Base-by-base conservation (phyloP, 1,139 yeast genomes). In the Hyphopichia fennica region DNA sequence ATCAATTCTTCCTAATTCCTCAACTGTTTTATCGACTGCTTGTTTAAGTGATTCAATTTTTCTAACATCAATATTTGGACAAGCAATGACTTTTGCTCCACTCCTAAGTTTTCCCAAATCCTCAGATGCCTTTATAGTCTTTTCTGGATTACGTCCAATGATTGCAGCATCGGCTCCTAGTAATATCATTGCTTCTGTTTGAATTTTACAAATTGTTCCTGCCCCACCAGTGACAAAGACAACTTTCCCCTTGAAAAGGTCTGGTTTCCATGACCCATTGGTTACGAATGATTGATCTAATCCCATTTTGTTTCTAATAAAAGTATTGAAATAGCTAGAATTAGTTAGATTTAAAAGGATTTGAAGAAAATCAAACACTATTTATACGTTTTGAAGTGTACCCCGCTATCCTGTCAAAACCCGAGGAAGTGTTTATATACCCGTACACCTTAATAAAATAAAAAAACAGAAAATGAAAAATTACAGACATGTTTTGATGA, bases 191-290 rank as follows among this genome's bases (percentile, higher is more conserved):
- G 96, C 96, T 57, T 87, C 95, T 0, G 87, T 80, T 60, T 89
- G 96, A 3, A 84, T 91, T 41, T 90, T 72, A 62, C 97, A 90
- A 41, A 91, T 90, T 25, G 96, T 82, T 5, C 97, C 96, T 1
- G 96, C 95, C 19, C 97, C 97, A 2, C 98, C 98, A 1, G 97
- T 91, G 41, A 90, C 87, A 54, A 90, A 87, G 11, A 82, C 95
- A 1, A 88, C 96, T 61, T 89, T 90, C 22, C 87, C 95, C 43
- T 79, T 70, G 67, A 89, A 89, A 31, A 89, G 54, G 49, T 79
- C 84, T 1, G 82, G 77, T 52, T 81, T 83, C 75, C 74, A 70
- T 8, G 56, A 40, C 15, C 66, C 47, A 35, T 52, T 52, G 15
- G 50, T 47, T 14, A 65, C 51, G 42, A 52, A 66, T 7, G 65